Evolutionary conservation across 1,139 yeast species (phyloP), one percentile per base, ranked within the genome.

Genomic region (Hyphopichia buzzinii): DNA sequence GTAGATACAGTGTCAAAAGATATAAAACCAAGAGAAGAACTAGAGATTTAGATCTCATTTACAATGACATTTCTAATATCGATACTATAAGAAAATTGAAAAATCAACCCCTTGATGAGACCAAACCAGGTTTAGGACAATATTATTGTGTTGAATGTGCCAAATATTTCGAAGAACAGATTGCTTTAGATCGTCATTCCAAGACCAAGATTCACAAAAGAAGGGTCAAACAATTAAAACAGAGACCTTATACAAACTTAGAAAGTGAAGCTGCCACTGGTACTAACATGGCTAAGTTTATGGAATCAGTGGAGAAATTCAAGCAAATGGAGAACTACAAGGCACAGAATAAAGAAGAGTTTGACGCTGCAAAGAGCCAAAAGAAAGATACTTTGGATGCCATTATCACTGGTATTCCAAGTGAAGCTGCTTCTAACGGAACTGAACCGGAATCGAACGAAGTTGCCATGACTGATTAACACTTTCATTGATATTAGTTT

Each of bases 211-310:
- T 82, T 8, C 97, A 92, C 62, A 89, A 85, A 59, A 77, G 98
- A 62, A 73, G 96, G 54, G 84, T 85, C 23, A 86, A 81, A 60
- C 84, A 81, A 35, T 67, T 92, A 48, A 78, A 74, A 39, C 79
- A 73, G 37, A 81, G 84, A 37, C 97, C 97, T 5, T 92, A 90
- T 57, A 81, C 96, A 4, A 81, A 77, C 35, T 79, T 85, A 44
- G 97, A 90, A 55, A 84, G 95, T 26, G 89, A 88, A 52, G 96
- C 96, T 28, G 97, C 96, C 1, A 76, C 84, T 0, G 97, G 97
- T 3, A 68, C 75, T 21, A 83, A 87, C 56, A 69, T 89, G 59
- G 69, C 70, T 34, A 81, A 77, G 57, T 90, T 80, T 55, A 57
- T 83, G 50, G 69, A 72, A 39, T 71, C 78, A 37, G 86, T 83